These are phyloP conservation scores for Setaria italica DNA, from an alignment of 202 grass and related monocot genomes.

Conservation along the genomic window DNA sequence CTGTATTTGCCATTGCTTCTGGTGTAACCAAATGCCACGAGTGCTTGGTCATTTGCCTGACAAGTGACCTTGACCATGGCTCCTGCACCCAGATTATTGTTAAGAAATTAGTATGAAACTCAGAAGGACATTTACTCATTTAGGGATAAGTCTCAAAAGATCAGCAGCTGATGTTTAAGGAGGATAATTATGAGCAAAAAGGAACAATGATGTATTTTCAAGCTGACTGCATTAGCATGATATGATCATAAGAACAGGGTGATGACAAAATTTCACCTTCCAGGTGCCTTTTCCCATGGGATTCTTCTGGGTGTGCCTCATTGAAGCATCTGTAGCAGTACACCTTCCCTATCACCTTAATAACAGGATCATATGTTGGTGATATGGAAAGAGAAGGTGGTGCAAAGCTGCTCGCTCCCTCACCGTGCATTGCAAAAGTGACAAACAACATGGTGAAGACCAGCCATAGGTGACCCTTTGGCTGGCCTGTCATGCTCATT, in stretches of 20 bases:
- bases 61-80: conserved; percentile 83
- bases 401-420: conserved; percentile 44
- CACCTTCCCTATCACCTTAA: conserved; percentile 71
- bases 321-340: conserved; percentile 82
- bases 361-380: conserved; percentile 45
- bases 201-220: not conserved
- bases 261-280: conserved; percentile 51
- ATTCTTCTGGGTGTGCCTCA: conserved; percentile 52
- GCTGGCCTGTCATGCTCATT: conserved; percentile 19
- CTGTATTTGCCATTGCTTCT: conserved; percentile 69
- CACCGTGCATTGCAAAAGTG: conserved; percentile 24
- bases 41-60: conserved; percentile 53
- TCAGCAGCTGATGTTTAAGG: not conserved
- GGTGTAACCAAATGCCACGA: conserved; percentile 67
- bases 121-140: not conserved
- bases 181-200: not conserved
- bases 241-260: not conserved
- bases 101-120: not conserved
- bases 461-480: conserved; percentile 47
- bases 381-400: conserved; percentile 40
- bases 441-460: conserved; percentile 41
- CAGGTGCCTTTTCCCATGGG: conserved; percentile 60
- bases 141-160: not conserved
- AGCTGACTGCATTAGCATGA: conserved; percentile 15
- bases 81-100: conserved; percentile 46